phyloP scores from a whole-genome alignment of 2,329 filamentous ascomycete genomes.

The Fusarium sp. region DNA sequence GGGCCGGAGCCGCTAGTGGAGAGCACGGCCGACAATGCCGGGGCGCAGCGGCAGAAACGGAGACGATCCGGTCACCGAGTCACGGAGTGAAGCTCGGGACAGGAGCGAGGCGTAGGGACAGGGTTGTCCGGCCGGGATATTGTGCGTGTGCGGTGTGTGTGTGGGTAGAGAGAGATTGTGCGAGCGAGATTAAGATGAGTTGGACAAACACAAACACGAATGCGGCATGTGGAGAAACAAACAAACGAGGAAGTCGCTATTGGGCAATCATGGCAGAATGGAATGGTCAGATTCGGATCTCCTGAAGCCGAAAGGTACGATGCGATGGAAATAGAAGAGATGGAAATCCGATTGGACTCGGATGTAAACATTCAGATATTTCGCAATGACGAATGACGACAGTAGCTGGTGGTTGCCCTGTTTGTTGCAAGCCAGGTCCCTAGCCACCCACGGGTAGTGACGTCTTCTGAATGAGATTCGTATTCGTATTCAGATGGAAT shows the following conservation, averaged over 20 bases:
- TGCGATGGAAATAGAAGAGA: neutral
- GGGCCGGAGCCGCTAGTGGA: conserved; percentile 24
- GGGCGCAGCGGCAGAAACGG: neutral
- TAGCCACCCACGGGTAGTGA: conserved; percentile 17
- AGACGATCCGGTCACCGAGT: conserved; percentile 17
- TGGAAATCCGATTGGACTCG: neutral
- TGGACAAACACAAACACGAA: conserved; percentile 39
- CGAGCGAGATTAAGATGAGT: conserved; percentile 21
- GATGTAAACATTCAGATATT: neutral
- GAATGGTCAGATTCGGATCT: conserved; percentile 21
- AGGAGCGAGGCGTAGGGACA: neutral
- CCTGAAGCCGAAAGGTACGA: neutral
- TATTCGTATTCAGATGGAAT: conserved; percentile 41
- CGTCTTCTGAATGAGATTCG: conserved; percentile 17
- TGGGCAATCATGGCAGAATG: neutral
- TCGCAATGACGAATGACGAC: conserved; percentile 4
- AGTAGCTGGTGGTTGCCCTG: neutral
- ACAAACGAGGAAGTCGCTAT: neutral
- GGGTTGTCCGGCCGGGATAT: neutral
- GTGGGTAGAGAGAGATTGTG: conserved; percentile 8
- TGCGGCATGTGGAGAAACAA: conserved; percentile 40
- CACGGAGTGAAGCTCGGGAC: conserved; percentile 16
- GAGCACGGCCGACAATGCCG: conserved; percentile 24
- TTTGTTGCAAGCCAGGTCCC: neutral
- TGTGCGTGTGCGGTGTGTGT: conserved; percentile 8